These are phyloP conservation scores for Carex kokanica DNA, from an alignment of 176 grass and related monocot genomes.

Conservation along the genomic window DNA sequence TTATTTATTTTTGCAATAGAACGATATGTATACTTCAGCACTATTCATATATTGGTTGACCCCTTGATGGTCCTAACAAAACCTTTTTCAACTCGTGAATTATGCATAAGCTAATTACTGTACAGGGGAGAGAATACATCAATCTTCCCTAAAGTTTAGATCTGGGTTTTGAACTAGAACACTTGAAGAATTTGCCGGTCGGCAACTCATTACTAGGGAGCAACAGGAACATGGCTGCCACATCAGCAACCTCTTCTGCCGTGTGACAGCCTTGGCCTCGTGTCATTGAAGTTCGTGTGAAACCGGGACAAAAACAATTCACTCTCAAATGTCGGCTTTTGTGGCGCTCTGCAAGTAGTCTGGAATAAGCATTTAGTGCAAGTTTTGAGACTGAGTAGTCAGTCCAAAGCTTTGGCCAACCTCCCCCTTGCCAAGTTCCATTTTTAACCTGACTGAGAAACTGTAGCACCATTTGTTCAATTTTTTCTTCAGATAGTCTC, in stretches of 20 bases:
- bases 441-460: constrained; percentile 69
- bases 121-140: not conserved
- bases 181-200: constrained; percentile 77
- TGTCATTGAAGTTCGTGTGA: constrained; percentile 87
- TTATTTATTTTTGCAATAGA: not conserved
- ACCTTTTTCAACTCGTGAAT: not conserved
- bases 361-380: constrained; percentile 82
- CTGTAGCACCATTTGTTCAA: constrained; percentile 58
- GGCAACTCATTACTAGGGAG: constrained; percentile 52
- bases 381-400: constrained; percentile 92
- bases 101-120: not conserved
- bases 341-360: constrained; percentile 49
- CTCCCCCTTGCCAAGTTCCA: constrained; percentile 58
- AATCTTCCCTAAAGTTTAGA: constrained; percentile 8
- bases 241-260: constrained; percentile 56
- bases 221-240: constrained; percentile 42
- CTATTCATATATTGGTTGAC: not conserved
- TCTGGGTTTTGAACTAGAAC: not conserved
- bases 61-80: not conserved
- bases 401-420: constrained; percentile 90
- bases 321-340: constrained; percentile 52
- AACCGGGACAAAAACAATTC: constrained; percentile 64
- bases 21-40: too few relatives aligned
- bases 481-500: constrained; percentile 38
- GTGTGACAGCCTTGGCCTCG: constrained; percentile 56